Evolutionary conservation across 2,329 filamentous ascomycete genomes (phyloP).

Genomic region (Sarocladium strictum): DNA sequence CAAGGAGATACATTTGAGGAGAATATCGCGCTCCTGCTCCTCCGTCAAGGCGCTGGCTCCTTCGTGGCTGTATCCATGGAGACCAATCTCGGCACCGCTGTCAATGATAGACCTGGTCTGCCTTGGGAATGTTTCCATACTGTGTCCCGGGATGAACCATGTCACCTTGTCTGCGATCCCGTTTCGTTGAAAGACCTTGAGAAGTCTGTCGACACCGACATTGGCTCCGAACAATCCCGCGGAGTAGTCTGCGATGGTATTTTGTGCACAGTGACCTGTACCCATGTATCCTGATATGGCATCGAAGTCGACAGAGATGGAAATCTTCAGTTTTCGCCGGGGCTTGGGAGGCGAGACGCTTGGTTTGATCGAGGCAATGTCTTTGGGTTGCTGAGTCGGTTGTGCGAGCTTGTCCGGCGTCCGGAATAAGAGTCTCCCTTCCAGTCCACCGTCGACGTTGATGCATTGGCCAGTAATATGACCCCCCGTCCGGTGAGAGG

Average conservation of each 20-base stretch:
- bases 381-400: too few relatives aligned
- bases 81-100: slow-evolving; percentile 37
- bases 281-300: slow-evolving; percentile 47
- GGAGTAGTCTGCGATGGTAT: slow-evolving; percentile 43
- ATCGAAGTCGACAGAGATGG: slow-evolving; percentile 40
- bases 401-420: too few relatives aligned
- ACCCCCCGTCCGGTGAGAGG: too few relatives aligned
- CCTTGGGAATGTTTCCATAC: slow-evolving; percentile 38
- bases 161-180: slow-evolving; percentile 38
- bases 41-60: slow-evolving; percentile 35
- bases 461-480: too few relatives aligned
- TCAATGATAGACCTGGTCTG: slow-evolving; percentile 33
- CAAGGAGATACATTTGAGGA: too few relatives aligned
- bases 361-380: too few relatives aligned
- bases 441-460: too few relatives aligned
- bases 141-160: slow-evolving; percentile 45
- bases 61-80: slow-evolving; percentile 46
- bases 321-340: slow-evolving; percentile 21
- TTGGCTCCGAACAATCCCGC: slow-evolving; percentile 43
- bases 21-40: slow-evolving; percentile 38
- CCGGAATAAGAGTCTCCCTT: too few relatives aligned
- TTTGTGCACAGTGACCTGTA: slow-evolving; percentile 40
- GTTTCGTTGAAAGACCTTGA: slow-evolving; percentile 38
- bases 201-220: slow-evolving; percentile 41
- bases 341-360: too few relatives aligned